Evolutionary conservation across 768 basidiomycete species (phyloP), one percentile per base, ranked within the genome.

Genomic region (Boletus fagicola): DNA sequence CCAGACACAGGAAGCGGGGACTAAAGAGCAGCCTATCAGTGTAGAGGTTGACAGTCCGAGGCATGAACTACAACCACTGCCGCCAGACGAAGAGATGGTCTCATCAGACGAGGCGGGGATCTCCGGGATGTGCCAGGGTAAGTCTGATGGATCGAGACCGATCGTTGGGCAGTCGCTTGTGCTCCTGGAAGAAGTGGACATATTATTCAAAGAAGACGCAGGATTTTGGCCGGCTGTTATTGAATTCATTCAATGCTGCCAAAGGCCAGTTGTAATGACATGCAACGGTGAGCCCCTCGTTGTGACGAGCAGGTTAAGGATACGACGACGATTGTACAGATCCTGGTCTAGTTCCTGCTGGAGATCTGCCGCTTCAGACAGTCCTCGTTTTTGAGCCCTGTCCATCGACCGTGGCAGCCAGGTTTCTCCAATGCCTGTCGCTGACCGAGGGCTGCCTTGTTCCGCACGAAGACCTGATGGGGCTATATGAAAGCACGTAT

Each of bases 151-250:
- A 35, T 49, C 57, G 46, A 55, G 62, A 47, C 65, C 67, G 60
- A 62, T 65, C 26, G 75, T 90, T 56, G 80, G 84, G 54, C 96
- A 99, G 75, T 95, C 93, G 0, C 69, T 96, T 51, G 89, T 98
- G 58, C 78, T 99, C 39, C 73, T 99, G 15, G 97, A 99, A 71
- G 97, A 99, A 69, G 96, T 93, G 8, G 97, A 99, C 72, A 83
- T 98, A 42, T 76, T 98, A 47, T 99, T 87, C 75, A 85, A 84
- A 58, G 91, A 94, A 49, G 97, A 95, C 74, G 68, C 71, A 33
- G 87, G 85, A 61, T 98, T 94, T 72, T 96, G 92, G 92, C 79
- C 87, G 16, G 83, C 88, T 2, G 83, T 98, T 28, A 78, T 88
- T 10, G 80, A 83, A 54, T 81, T 99, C 58, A 94, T 98, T 67